Conservation (phyloP, 495 filamentous ascomycete genomes). For the Pseudotulostoma volvatum region DNA sequence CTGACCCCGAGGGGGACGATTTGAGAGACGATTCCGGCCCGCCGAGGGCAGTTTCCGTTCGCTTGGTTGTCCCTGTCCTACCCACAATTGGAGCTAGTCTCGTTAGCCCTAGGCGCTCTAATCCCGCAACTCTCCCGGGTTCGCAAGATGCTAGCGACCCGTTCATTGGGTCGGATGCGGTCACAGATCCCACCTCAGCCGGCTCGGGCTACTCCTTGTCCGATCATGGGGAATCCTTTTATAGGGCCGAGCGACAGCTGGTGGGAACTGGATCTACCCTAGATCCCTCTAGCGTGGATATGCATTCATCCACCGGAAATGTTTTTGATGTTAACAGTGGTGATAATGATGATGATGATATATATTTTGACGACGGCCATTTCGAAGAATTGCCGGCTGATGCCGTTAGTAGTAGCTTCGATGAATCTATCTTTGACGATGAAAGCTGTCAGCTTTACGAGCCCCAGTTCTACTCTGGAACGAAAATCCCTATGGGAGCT, state of each 20-base stretch:
- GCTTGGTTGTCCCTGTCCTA: slow-evolving; percentile 20
- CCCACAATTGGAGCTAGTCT: slow-evolving; percentile 26
- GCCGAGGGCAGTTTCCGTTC: slow-evolving; percentile 16
- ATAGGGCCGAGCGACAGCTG: slow-evolving; percentile 3
- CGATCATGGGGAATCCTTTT: slow-evolving; percentile 4
- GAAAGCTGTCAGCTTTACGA: slow-evolving; percentile 37
- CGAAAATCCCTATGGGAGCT: slow-evolving; percentile 4
- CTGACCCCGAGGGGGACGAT: slow-evolving; percentile 43
- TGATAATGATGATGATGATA: slow-evolving; percentile 46
- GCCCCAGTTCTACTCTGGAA: slow-evolving; percentile 13
- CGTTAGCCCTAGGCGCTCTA: slow-evolving; percentile 12
- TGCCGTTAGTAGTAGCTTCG: slow-evolving; percentile 40
- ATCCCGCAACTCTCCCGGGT: slow-evolving; percentile 1
- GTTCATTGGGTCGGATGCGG: not conserved
- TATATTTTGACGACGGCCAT: slow-evolving; percentile 72
- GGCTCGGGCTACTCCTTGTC: not conserved
- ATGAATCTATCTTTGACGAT: slow-evolving; percentile 67
- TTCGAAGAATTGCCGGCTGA: slow-evolving; percentile 38
- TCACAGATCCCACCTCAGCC: not conserved
- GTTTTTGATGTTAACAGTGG: too few species aligned
- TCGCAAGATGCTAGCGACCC: not conserved
- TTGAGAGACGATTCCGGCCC: slow-evolving; percentile 19
- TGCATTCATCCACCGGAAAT: too few species aligned
- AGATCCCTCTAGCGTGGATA: not conserved
- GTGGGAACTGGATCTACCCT: not conserved